Conservation (phyloP, 2,329 filamentous ascomycete genomes). For the Pseudopithomyces chartarum region DNA sequence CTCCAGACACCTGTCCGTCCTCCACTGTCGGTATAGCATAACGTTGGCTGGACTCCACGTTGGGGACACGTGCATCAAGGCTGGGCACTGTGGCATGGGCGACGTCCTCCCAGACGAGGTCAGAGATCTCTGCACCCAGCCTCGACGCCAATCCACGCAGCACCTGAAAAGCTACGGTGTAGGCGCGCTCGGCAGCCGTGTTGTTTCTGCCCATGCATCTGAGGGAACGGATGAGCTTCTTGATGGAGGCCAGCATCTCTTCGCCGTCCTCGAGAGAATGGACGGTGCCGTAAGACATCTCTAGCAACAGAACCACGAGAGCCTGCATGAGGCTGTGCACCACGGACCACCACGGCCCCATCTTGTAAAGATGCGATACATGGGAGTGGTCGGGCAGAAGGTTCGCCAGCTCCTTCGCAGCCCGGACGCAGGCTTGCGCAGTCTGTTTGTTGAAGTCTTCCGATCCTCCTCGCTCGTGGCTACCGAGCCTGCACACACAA, state of each 20-base stretch:
- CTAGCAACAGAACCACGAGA: conserved; percentile 43
- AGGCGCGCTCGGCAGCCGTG: conserved; percentile 38
- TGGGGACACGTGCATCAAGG: no score
- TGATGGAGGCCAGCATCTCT: conserved; percentile 33
- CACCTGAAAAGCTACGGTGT: conserved; percentile 9
- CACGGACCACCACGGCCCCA: conserved; percentile 49
- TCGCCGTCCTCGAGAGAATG: conserved; percentile 32
- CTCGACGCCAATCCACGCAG: not conserved
- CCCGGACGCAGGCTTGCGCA: no score
- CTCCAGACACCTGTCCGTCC: no score
- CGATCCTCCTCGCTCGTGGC: no score
- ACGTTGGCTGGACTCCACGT: no score
- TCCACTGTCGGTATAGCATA: no score
- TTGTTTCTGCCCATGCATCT: conserved; percentile 34
- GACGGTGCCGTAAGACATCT: conserved; percentile 36
- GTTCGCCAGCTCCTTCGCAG: no score
- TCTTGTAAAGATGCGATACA: conserved; percentile 33
- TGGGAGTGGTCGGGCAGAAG: no score
- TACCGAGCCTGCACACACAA: no score
- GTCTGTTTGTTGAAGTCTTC: no score
- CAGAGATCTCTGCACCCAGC: conserved; percentile 6
- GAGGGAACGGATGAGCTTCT: conserved; percentile 43
- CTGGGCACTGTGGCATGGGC: no score
- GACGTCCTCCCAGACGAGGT: not conserved
- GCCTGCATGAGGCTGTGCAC: conserved; percentile 49